Base-by-base conservation (phyloP, 139 green algal species). In the Eudorina sp. region DNA sequence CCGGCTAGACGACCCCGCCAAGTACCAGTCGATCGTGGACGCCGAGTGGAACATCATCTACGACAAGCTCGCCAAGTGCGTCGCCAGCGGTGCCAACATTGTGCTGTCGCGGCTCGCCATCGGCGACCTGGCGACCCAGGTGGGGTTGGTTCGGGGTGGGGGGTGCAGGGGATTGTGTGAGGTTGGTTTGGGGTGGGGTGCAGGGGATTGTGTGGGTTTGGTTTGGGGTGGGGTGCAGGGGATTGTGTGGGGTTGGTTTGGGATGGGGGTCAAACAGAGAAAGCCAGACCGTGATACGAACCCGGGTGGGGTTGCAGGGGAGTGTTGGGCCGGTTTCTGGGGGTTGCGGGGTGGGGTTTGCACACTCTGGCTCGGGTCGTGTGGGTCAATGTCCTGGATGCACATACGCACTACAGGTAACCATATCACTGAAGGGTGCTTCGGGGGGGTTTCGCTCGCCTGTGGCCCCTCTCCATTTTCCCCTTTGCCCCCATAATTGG, bases 1-100 rank as follows among this genome's bases (percentile, higher is more conserved):
- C 55, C 93, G 97, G 40, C 92, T 99, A 69, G 93, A 95, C 76
- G 98, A 99, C 94, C 98, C 98, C 2, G 78, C 93, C 43, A 93
- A 98, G 93, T 99, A 99, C 91, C 98, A 99, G 93, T 96, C 94
- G 36, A 98, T 99, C 78, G 98, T 99, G 73, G 98, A 99, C 82
- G 97, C 97, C 2, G 98, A 99, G 92, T 99, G 98, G 98, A 99
- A 99, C 95, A 99, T 99, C 92, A 99, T 99, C 80, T 99, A 99
- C 88, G 94, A 98, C 82, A 99, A 99, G 95, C 96, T 99, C 58
- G 95, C 96, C 55, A 96, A 96, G 85, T 99, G 95, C 79, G 96
- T 93, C 18, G 87, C 69, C 34, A 95, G 86, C 38, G 98, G 98
- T 9, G 98, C 98, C 53, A 96, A 98, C 84, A 96, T 99, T 53